Base-by-base conservation (phyloP, 2,329 filamentous ascomycete genomes). In the Ophiocordyceps camponoti-rufipedis region DNA sequence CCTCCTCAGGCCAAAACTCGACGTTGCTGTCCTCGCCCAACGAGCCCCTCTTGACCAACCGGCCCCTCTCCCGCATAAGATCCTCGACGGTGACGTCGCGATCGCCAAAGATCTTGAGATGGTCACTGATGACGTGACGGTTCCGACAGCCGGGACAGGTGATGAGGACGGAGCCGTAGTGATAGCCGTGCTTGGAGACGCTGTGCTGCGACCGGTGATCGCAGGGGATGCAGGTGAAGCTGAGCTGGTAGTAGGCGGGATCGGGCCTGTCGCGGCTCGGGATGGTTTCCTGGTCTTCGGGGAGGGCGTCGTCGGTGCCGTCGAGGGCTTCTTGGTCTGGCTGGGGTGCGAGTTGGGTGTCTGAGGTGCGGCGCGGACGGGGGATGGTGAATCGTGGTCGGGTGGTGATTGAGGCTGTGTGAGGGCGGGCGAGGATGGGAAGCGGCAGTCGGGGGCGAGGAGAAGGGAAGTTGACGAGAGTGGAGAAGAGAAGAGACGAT, bases 171-270 rank as follows among this genome's bases (percentile, higher is more conserved):
- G 86, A 89, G 33, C 91, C 91, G 50, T 80, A 72, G 63, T 96
- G 88, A 60, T 98, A 98, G 31, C 86, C 91, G 58, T 96, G 91
- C 63, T 96, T 95, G 29, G 85, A 86, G 54, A 98, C 71, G 44
- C 74, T 74, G 65, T 98, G 93, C 12, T 78, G 73, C n/a, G 85
- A 93, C 47, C 88, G 81, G 33, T 74, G 67, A 42, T 72, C 69
- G 65, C 91, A 98, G 31, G 85, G 85, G 48, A 83, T 80, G 72
- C 91, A 98, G 53, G 91, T 98, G 61, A 98, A 95, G 44, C 80
- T 84, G 51, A 98, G 72, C 53, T 86, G 74, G 65, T 96, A 98
- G 47, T 84, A 77, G 1, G 85, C 85, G 28, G 38, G 14, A 28
- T 28, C 28, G 35, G 35, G 35, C 4, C n/a, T n/a, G 35, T 39